Evolutionary conservation across 257 asterid species (phyloP).

Genomic region (Nicotiana knightiana): DNA sequence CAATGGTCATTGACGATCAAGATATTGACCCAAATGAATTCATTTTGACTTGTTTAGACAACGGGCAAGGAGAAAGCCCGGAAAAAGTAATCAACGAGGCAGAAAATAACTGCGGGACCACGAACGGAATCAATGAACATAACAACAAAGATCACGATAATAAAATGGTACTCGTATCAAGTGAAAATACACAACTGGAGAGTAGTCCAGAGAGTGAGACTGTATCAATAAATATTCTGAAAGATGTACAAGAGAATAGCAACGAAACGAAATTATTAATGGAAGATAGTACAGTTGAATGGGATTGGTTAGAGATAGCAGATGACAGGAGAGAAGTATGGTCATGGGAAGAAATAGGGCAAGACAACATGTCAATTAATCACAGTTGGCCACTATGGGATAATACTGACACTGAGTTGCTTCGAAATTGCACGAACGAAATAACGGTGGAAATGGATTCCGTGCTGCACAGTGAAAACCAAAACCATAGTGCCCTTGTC

Average conservation of each 20-base stretch:
- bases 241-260: not conserved
- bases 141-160: not conserved
- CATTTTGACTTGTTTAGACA: not conserved
- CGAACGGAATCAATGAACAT: too few species aligned
- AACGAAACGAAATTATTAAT: not conserved
- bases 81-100: not conserved
- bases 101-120: not conserved
- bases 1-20: not conserved
- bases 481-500: constrained; percentile 31
- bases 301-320: constrained; percentile 32
- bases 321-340: not conserved
- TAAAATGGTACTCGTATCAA: not conserved
- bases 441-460: constrained; percentile 14
- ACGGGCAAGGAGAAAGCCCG: not conserved
- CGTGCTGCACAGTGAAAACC: not conserved
- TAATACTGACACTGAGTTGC: not conserved
- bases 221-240: not conserved
- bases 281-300: not conserved
- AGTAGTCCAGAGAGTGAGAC: not conserved
- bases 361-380: constrained; percentile 9
- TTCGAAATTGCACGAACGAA: not conserved
- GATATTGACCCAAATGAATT: not conserved
- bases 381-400: constrained; percentile 34
- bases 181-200: not conserved
- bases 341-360: constrained; percentile 7